Evolutionary conservation across 371 early-diverging fungal species (phyloP), one percentile per base, ranked within the genome.

Genomic region (Mortierella sp.): DNA sequence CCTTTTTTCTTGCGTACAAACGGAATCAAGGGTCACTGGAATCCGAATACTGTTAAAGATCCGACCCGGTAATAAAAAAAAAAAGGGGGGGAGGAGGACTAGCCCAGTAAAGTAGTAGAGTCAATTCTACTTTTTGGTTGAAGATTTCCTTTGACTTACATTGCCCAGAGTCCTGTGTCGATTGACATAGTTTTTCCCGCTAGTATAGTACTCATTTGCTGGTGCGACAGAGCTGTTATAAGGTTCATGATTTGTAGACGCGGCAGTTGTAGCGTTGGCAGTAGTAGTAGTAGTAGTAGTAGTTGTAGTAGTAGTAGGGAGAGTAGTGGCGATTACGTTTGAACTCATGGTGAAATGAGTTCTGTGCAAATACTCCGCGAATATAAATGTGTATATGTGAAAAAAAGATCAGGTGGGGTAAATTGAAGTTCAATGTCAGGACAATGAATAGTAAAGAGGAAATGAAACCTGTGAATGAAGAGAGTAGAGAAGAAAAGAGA

Each of bases 181-280:
- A 40, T 40, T 60, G 54, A 80, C 65, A 64, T 80, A 74, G 71
- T 74, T 80, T n/a, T n/a, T n/a, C 10, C 49, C 54, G 28, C 45
- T 63, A 13, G 66, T 53, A 35, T 70, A 74, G 45, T 80, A 74
- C 37, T 74, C 80, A 19, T 74, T 74, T 7, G 75, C 80, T n/a
- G 80, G 71, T 9, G 55, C 28, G 28, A 53, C 9, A 8, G 53
- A 7, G 40, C 9, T 9, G 40, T 22, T 10, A 53, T 5, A 17
- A 28, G 28, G 53, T 23, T 2, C 40, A 40, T 22, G 7, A 28
- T 26, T 26, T 1, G 64, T 15, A n/a, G 49, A 6, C 31, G 64
- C 34, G 45, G 58, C 12, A 9, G 42, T 42, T n/a, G 31, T 9
- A 23, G 42, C 22, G 31, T 17, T 47, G 34, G 22, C 17, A 3